Conservation (phyloP, 371 early-diverging fungal genomes). For the Coemansia sp. region DNA sequence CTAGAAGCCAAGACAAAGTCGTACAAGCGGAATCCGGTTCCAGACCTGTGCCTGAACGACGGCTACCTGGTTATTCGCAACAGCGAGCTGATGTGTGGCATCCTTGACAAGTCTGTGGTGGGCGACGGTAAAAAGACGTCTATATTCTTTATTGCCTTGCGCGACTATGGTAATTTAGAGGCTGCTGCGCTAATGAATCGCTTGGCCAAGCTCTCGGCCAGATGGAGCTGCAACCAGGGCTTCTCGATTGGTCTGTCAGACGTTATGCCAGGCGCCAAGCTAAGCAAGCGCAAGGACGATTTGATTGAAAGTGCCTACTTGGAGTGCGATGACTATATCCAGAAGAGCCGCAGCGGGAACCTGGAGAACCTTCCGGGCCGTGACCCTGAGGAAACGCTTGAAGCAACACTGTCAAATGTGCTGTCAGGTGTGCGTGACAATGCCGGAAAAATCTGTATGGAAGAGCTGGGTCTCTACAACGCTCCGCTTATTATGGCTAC, state of each 20-base stretch:
- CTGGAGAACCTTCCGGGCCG: slow-evolving; percentile 88
- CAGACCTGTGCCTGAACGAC: slow-evolving; percentile 88
- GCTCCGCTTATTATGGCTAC: slow-evolving; percentile 98
- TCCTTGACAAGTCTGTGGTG: slow-evolving; percentile 92
- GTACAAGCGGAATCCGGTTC: slow-evolving; percentile 57
- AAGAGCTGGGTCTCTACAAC: slow-evolving; percentile 91
- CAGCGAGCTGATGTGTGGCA: slow-evolving; percentile 93
- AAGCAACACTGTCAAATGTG: slow-evolving; percentile 85
- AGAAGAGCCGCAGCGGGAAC: slow-evolving; percentile 64
- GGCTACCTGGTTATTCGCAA: slow-evolving; percentile 87
- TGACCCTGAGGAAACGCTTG: slow-evolving; percentile 86
- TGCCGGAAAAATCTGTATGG: slow-evolving; percentile 93
- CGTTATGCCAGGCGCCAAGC: slow-evolving; percentile 84
- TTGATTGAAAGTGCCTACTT: slow-evolving; percentile 79
- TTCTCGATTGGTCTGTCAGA: slow-evolving; percentile 99
- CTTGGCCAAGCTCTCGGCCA: slow-evolving; percentile 88
- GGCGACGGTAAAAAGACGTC: slow-evolving; percentile 97
- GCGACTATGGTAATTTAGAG: slow-evolving; percentile 86
- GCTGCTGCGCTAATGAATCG: slow-evolving; percentile 94
- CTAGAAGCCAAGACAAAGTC: slow-evolving; percentile 86
- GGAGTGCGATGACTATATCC: slow-evolving; percentile 84
- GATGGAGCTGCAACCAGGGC: slow-evolving; percentile 92
- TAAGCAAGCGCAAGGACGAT: slow-evolving; percentile 76
- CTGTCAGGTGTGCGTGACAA: slow-evolving; percentile 95
- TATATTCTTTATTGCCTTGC: slow-evolving; percentile 88